Evolutionary conservation across 768 basidiomycete genomes (phyloP).

Genomic region (Asterophora parasitica): DNA sequence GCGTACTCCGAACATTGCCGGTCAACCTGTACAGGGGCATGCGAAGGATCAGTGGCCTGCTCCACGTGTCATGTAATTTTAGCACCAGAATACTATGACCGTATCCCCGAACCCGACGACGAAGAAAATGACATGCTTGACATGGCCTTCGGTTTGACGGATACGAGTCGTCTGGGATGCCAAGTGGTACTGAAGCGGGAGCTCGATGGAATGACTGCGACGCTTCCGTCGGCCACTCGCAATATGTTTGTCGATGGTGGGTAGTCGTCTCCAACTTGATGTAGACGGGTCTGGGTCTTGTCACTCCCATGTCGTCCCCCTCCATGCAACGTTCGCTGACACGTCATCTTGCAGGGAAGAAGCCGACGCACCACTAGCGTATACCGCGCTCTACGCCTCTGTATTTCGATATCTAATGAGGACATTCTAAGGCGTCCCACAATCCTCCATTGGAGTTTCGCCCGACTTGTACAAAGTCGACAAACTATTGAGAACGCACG

Average conservation of each 20-base stretch:
- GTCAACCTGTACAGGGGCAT: slow-evolving; percentile 61
- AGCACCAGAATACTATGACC: slow-evolving; percentile 74
- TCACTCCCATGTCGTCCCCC: neutral
- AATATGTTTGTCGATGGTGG: slow-evolving; percentile 97
- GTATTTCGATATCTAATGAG: slow-evolving; percentile 1
- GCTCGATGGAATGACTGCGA: slow-evolving; percentile 82
- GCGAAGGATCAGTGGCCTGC: slow-evolving; percentile 94
- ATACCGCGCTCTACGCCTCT: neutral
- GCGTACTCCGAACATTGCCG: neutral
- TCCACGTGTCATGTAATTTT: slow-evolving; percentile 97
- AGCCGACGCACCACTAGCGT: slow-evolving; percentile 1
- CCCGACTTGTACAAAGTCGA: too few relatives aligned
- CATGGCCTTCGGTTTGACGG: slow-evolving; percentile 95
- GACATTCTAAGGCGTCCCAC: neutral
- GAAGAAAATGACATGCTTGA: slow-evolving; percentile 99
- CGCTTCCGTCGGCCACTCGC: slow-evolving; percentile 83
- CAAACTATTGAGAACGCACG: too few relatives aligned
- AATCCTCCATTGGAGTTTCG: neutral
- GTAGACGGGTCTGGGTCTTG: too few relatives aligned
- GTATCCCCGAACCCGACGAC: slow-evolving; percentile 88
- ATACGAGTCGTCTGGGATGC: slow-evolving; percentile 82
- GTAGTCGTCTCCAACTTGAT: slow-evolving; percentile 16
- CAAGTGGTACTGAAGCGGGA: slow-evolving; percentile 75
- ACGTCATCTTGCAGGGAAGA: slow-evolving; percentile 1
- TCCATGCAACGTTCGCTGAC: neutral